Evolutionary conservation across 306 rosid species (phyloP).

Genomic region (Cucurbita maxima): DNA sequence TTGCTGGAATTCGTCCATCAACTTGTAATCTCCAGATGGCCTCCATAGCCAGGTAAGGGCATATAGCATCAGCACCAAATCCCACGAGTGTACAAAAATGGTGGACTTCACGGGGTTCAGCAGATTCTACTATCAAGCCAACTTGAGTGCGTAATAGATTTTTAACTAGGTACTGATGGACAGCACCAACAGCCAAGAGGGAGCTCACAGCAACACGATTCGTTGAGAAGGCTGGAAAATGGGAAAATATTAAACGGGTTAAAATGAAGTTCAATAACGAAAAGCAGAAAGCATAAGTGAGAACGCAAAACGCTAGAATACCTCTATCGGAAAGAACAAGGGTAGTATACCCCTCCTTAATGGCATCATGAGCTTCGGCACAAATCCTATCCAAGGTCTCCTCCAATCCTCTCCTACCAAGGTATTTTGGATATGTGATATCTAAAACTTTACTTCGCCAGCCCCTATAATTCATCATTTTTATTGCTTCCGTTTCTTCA

Average conservation of each 20-base stretch:
- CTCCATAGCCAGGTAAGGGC: slow-evolving; percentile 85
- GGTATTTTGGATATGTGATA: slow-evolving; percentile 63
- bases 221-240: slow-evolving; percentile 57
- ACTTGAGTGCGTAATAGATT: slow-evolving; percentile 84
- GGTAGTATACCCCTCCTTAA: slow-evolving; percentile 66
- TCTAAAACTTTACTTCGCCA: slow-evolving; percentile 90
- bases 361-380: slow-evolving; percentile 69
- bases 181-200: slow-evolving; percentile 90
- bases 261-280: not conserved
- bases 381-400: slow-evolving; percentile 81
- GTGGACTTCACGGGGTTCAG: slow-evolving; percentile 97
- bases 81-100: slow-evolving; percentile 97
- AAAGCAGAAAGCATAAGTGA: not conserved
- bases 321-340: slow-evolving; percentile 96
- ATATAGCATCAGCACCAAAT: slow-evolving; percentile 87
- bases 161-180: slow-evolving; percentile 87
- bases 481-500: slow-evolving; percentile 71
- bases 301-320: slow-evolving; percentile 13
- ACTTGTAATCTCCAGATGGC: slow-evolving; percentile 90
- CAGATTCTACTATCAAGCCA: slow-evolving; percentile 88
- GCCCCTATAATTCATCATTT: slow-evolving; percentile 77
- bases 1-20: slow-evolving; percentile 88
- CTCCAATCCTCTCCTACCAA: slow-evolving; percentile 65
- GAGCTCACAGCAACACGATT: slow-evolving; percentile 85
- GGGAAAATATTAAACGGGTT: not conserved